phyloP scores from a whole-genome alignment of 1,139 yeast species.

The Nakaseomyces delphensis region DNA sequence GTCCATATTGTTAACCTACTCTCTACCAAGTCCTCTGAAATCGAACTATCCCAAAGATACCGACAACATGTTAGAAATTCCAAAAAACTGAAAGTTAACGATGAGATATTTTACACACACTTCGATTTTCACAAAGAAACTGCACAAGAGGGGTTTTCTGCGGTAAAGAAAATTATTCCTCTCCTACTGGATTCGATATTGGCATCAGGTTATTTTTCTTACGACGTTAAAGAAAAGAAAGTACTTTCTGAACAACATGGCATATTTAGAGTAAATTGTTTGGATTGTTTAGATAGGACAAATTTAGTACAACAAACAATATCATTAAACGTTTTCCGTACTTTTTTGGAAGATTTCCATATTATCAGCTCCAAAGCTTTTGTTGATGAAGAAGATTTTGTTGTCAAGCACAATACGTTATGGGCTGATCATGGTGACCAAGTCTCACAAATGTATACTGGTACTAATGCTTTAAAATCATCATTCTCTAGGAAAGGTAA shows the following conservation, averaged over 20 bases:
- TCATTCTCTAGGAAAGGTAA: slow-evolving; percentile 92
- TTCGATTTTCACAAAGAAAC: slow-evolving; percentile 95
- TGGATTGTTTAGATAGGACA: slow-evolving; percentile 92
- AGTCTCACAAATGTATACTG: slow-evolving; percentile 91
- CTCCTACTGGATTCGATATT: slow-evolving; percentile 55
- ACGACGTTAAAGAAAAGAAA: slow-evolving; percentile 41
- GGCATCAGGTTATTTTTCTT: slow-evolving; percentile 74
- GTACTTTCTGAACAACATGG: slow-evolving; percentile 74
- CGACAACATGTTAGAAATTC: slow-evolving; percentile 40
- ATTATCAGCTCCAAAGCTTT: slow-evolving; percentile 29
- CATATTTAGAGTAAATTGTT: slow-evolving; percentile 83
- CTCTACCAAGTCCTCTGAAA: slow-evolving; percentile 71
- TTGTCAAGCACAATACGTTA: slow-evolving; percentile 61
- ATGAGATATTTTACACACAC: slow-evolving; percentile 56
- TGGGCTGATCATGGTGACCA: slow-evolving; percentile 99
- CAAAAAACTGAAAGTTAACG: slow-evolving; percentile 33
- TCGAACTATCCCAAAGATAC: slow-evolving; percentile 63
- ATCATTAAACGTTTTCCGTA: slow-evolving; percentile 58
- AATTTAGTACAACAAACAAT: slow-evolving; percentile 87
- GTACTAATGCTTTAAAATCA: slow-evolving; percentile 92
- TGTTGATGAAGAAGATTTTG: slow-evolving; percentile 39
- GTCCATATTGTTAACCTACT: slow-evolving; percentile 80
- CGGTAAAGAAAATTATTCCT: slow-evolving; percentile 65
- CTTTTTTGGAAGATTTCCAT: slow-evolving; percentile 48
- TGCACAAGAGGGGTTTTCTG: slow-evolving; percentile 77